Evolutionary conservation across 306 rosid genomes (phyloP), one percentile per base, ranked within the genome.

Genomic region (Pterocarpus santalinus): DNA sequence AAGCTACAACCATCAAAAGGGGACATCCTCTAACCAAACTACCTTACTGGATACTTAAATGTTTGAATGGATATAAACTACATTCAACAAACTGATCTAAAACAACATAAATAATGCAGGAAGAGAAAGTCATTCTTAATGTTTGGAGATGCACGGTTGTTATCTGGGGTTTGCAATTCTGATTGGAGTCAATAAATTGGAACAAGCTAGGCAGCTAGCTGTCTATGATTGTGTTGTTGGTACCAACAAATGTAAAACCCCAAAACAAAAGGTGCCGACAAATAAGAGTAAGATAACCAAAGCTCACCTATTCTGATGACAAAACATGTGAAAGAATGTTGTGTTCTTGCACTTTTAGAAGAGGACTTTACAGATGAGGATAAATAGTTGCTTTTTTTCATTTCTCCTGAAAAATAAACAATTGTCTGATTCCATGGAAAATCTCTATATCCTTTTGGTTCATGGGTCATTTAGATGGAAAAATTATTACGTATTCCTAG

Each of bases 201-300:
- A 83, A 38, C 30, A 1, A 5, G 22, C 55, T 17, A 9, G 16
- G 4, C 41, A 5, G 57, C 67, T 53, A 75, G 77, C 65, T 57
- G 58, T 53, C 76, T 35, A 78, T 65, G 61, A 66, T 78, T 57
- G 53, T 51, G 32, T 41, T 84, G 43, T 80, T 46, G 63, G 30
- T 69, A 49, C 60, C 69, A 84, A 65, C 81, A 84, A 76, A 76
- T 76, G 79, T 56, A 46, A 14, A 72, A 72, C 64, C 76, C 79
- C 76, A 63, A 49, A 71, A 71, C 76, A 75, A 61, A 69, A 35
- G 49, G 76, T 72, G 63, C 72, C 53, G 67, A 80, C 76, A 80
- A 70, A 70, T 84, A 81, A 0, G 47, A 72, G 72, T 57, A 72
- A 63, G 51, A 76, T 41, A 55, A 72, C 60, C 58, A 72, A 65